Base-by-base conservation (phyloP, 768 basidiomycete species). In the Termitomyces sp. region DNA sequence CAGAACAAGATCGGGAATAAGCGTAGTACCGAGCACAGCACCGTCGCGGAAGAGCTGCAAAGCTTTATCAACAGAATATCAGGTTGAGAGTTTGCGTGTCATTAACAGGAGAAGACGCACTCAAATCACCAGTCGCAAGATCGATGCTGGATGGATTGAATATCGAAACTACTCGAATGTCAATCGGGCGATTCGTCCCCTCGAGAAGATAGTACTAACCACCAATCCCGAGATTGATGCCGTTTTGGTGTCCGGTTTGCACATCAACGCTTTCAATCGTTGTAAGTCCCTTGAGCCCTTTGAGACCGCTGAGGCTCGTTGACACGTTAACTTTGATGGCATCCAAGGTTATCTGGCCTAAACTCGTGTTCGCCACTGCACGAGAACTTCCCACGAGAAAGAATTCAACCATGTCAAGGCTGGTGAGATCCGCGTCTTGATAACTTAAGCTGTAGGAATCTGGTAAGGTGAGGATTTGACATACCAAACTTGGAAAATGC, bases 261-360 rank as follows among this genome's bases (percentile, higher is more conserved):
- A 91, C 86, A 68, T 91, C 88, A 17, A 91, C 87, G 14, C 68
- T 73, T 31, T 78, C 72, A 58, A 91, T 88, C 7, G 73, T 74
- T 9, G 82, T 84, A 66, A 80, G 71, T 10, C 81, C 82, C 48
- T 85, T 79, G 47, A 91, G 71, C 34, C 88, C 88, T 66, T 79
- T 79, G 12, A 91, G 71, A 37, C 89, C 89, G 25, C 77, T 73
- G 52, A 91, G 72, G 15, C 74, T 77, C 5, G 86, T 85, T 7
- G 86, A 77, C 3, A 90, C 88, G 63, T 89, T 84, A 69, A 91
- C 87, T 60, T 83, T 83, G 70, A 91, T 90, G 5, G 86, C 81
- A 68, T 88, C 81, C 8, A 91, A 78, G n/a, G 82, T 85, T 60
- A 91, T 83, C 65, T 82, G 76, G 43, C 89, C 89, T 57, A 89